These are phyloP conservation scores for Lobosporangium transversale DNA, from an alignment of 192 early-diverging fungal species.

Conservation along the genomic window DNA sequence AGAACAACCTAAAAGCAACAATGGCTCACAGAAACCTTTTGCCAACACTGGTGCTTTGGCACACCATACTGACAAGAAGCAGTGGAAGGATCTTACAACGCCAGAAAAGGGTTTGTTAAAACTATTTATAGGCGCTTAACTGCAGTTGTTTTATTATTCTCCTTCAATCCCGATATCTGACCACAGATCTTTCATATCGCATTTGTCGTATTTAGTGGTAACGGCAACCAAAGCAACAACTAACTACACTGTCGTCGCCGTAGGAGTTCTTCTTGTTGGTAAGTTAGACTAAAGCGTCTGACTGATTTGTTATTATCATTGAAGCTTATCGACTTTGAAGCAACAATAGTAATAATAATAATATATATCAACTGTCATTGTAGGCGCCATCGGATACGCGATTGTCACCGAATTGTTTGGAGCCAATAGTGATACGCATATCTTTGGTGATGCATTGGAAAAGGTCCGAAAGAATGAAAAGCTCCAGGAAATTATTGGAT, in stretches of 20 bases:
- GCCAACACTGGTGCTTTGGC: conserved; percentile 6
- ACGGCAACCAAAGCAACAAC: conserved; percentile 61
- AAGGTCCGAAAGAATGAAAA: conserved; percentile 55
- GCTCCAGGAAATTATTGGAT: conserved; percentile 41
- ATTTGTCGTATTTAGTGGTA: conserved; percentile 48
- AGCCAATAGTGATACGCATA: conserved; percentile 59
- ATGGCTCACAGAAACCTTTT: conserved; percentile 17
- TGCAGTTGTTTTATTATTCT: background rate
- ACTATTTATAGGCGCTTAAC: too few relatives aligned
- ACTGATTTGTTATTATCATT: too few relatives aligned
- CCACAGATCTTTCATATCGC: background rate
- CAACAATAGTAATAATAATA: too few relatives aligned
- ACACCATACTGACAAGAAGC: conserved; percentile 46
- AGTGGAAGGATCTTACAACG: conserved; percentile 61
- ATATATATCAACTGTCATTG: too few relatives aligned
- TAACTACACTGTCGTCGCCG: conserved; percentile 58
- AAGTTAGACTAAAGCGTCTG: too few relatives aligned
- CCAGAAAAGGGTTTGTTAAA: conserved; percentile 59
- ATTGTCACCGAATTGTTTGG: conserved; percentile 60
- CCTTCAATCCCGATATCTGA: too few relatives aligned
- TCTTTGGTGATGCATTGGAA: conserved; percentile 65
- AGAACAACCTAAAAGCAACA: conserved; percentile 21
- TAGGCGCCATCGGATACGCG: conserved; percentile 55
- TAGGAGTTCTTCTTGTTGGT: conserved; percentile 56
- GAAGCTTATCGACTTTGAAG: too few relatives aligned